Percentiles rank a stretch among this genome's conserved stretches.
These are phyloP conservation scores for Calonectria montana DNA, from an alignment of 2,329 filamentous ascomycete genomes.

Conservation along the genomic window DNA sequence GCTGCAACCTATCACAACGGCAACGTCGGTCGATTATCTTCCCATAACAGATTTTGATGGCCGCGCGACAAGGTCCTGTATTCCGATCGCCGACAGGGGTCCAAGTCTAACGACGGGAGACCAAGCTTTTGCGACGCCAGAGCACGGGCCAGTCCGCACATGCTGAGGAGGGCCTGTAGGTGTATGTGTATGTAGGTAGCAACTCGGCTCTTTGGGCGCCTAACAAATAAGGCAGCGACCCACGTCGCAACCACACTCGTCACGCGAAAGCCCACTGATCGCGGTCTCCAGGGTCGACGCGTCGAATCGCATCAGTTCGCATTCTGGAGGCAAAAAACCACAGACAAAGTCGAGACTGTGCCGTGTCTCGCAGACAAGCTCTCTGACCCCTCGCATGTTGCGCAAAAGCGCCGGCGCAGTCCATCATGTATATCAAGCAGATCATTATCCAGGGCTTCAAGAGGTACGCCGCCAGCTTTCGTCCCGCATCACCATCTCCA, in stretches of 20 bases:
- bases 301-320: constrained; percentile 43
- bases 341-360: constrained; percentile 38
- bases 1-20: not conserved
- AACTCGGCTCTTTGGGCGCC: constrained; percentile 7
- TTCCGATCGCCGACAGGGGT: constrained; percentile 30
- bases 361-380: constrained; percentile 39
- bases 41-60: not conserved
- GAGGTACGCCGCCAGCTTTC: constrained; percentile 68
- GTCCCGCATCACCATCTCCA: constrained; percentile 11
- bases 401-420: constrained; percentile 52
- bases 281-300: constrained; percentile 42
- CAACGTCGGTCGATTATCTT: not conserved
- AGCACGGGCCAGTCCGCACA: constrained; percentile 32
- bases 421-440: constrained; percentile 97
- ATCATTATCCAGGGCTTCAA: constrained; percentile 99
- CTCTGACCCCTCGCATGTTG: constrained; percentile 47
- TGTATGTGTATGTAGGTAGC: too few species aligned
- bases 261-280: constrained; percentile 45
- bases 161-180: not conserved
- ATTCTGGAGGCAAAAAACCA: constrained; percentile 31
- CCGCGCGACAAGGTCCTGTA: not conserved
- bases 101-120: constrained; percentile 18
- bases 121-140: constrained; percentile 11
- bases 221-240: constrained; percentile 39
- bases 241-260: constrained; percentile 36